These are phyloP conservation scores for Macrocybe gigantea DNA, from an alignment of 768 basidiomycete species.

Conservation along the genomic window DNA sequence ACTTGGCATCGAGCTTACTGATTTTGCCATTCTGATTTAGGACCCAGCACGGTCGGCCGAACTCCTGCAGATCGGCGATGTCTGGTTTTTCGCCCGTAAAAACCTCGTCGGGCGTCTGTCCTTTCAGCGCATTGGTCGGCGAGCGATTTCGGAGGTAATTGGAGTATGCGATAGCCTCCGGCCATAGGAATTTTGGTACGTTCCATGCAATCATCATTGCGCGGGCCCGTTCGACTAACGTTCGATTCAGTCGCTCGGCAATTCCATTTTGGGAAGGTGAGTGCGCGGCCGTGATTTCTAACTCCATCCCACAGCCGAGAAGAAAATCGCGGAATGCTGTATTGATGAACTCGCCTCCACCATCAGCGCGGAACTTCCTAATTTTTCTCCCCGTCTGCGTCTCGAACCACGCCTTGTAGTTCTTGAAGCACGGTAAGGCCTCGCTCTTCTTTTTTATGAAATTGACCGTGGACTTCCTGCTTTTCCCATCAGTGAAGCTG, in stretches of 20 bases:
- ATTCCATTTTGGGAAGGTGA: too few relatives aligned
- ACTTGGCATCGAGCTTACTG: conserved; percentile 1
- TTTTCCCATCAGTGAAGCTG: neutral
- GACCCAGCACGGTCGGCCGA: conserved; percentile 8
- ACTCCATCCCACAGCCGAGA: too few relatives aligned
- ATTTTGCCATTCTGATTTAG: neutral
- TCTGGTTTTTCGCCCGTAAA: conserved; percentile 17
- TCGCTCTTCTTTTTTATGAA: conserved; percentile 14
- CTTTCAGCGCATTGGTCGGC: too few relatives aligned
- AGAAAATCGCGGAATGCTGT: too few relatives aligned
- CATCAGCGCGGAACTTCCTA: too few relatives aligned
- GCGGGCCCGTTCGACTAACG: conserved; percentile 12
- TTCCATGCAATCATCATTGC: conserved; percentile 13
- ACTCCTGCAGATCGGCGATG: conserved; percentile 12
- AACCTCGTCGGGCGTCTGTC: conserved; percentile 21
- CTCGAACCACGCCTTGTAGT: conserved; percentile 17
- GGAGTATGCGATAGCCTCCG: conserved; percentile 14
- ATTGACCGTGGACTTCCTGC: neutral
- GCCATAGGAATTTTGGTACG: conserved; percentile 19
- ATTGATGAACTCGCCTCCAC: too few relatives aligned
- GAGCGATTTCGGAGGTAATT: conserved; percentile 16
- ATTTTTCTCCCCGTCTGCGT: conserved; percentile 12
- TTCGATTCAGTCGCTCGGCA: too few relatives aligned
- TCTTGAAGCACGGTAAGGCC: conserved; percentile 10
- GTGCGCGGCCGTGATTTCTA: too few relatives aligned